Evolutionary conservation across 2,329 filamentous ascomycete species (phyloP).

Genomic region (Aspergillus flavus): DNA sequence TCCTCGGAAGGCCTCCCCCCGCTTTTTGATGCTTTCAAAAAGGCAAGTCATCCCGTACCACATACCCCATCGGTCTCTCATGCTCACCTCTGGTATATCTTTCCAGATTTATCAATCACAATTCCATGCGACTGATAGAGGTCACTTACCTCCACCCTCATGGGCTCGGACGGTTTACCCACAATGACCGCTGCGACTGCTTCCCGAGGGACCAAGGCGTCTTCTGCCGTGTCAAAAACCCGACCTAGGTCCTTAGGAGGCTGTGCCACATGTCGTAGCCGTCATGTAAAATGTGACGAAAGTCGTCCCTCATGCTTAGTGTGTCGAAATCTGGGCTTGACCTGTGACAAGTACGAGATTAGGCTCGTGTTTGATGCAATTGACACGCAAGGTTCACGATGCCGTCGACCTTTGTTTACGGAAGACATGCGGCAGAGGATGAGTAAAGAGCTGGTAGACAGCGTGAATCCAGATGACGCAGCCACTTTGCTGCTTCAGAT

Average conservation of each 20-base stretch:
- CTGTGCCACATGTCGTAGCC: conserved; percentile 36
- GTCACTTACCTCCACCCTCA: not conserved
- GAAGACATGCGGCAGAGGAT: conserved; percentile 38
- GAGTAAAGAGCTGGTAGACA: conserved; percentile 39
- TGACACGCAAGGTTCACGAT: conserved; percentile 29
- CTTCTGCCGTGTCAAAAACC: not conserved
- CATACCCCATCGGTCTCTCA: not conserved
- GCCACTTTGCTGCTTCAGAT: not conserved
- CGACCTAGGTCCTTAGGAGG: conserved; percentile 10
- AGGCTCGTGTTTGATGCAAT: conserved; percentile 40
- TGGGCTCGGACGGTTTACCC: too few relatives aligned
- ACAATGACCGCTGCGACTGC: not conserved
- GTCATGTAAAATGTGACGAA: conserved; percentile 52
- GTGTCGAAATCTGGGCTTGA: conserved; percentile 39
- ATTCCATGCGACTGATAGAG: not conserved
- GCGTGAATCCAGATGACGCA: conserved; percentile 21
- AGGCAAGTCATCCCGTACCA: not conserved
- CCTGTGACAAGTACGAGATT: conserved; percentile 46
- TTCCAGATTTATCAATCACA: not conserved
- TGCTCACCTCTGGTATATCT: not conserved
- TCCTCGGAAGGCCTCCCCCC: not conserved
- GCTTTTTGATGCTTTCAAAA: not conserved
- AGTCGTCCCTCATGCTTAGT: conserved; percentile 42
- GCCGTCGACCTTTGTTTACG: conserved; percentile 50
- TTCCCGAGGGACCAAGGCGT: not conserved